These are phyloP conservation scores for Aureobasidium sp. DNA, from an alignment of 2,329 filamentous ascomycete species.

Conservation along the genomic window DNA sequence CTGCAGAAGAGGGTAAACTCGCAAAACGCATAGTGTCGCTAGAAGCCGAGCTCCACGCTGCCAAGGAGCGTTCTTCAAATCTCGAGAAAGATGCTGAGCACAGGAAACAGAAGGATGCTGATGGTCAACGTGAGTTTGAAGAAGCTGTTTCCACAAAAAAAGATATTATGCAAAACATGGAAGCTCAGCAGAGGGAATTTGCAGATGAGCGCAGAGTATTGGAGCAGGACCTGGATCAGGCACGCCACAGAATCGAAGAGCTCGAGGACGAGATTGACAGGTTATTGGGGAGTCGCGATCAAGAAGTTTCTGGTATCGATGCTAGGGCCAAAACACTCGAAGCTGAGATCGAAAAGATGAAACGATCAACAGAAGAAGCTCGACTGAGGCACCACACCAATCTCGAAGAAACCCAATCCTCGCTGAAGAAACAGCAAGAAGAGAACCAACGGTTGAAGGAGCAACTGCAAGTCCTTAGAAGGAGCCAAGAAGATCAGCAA, in stretches of 20 bases:
- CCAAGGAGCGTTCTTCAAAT: conserved; percentile 57
- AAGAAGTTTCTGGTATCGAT: conserved; percentile 64
- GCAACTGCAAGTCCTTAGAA: conserved; percentile 30
- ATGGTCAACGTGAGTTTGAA: conserved; percentile 61
- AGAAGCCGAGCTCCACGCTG: conserved; percentile 67
- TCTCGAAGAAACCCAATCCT: conserved; percentile 11
- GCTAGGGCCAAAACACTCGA: conserved; percentile 60
- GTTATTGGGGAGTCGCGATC: conserved; percentile 71
- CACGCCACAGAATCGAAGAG: conserved; percentile 74
- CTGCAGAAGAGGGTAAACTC: conserved; percentile 52
- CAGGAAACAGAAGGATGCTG: conserved; percentile 45
- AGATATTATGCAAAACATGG: conserved; percentile 89
- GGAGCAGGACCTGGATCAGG: conserved; percentile 67
- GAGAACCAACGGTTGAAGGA: conserved; percentile 54
- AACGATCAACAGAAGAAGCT: conserved; percentile 41
- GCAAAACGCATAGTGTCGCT: conserved; percentile 55
- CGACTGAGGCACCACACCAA: conserved; percentile 40
- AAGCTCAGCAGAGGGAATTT: conserved; percentile 83
- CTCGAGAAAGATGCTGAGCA: conserved; percentile 61
- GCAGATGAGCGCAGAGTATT: conserved; percentile 73
- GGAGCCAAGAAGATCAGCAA: conserved; percentile 31
- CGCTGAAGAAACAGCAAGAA: conserved; percentile 42
- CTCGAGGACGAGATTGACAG: conserved; percentile 87
- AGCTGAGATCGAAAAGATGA: conserved; percentile 58
- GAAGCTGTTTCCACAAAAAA: conserved; percentile 88